Conservation (phyloP, 192 early-diverging fungal genomes). For the Backusella tuberculispora region DNA sequence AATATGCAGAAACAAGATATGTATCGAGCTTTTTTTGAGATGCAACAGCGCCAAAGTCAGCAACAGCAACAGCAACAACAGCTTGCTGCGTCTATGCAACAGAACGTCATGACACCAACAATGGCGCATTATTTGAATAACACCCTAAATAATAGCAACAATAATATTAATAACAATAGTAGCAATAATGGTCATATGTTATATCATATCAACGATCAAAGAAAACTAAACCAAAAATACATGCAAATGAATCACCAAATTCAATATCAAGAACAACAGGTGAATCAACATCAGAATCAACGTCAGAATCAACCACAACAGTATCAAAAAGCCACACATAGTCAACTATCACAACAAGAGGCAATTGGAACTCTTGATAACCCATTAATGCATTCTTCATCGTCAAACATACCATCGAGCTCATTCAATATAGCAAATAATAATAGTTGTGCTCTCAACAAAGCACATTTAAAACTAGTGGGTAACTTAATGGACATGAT, state of each 20-base stretch:
- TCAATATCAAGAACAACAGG: not conserved
- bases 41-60: not conserved
- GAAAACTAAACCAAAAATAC: not conserved
- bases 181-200: not conserved
- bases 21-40: not conserved
- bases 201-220: not conserved
- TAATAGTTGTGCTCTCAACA: constrained; percentile 55
- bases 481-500: constrained; percentile 70
- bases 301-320: not conserved
- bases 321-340: not conserved
- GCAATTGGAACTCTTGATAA: not conserved
- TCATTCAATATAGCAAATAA: constrained; percentile 11
- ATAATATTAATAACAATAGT: not conserved
- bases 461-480: constrained; percentile 70
- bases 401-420: not conserved
- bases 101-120: not conserved
- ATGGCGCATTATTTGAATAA: not conserved
- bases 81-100: not conserved
- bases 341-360: not conserved
- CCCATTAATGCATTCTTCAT: not conserved
- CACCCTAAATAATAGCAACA: not conserved
- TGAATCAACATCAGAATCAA: not conserved
- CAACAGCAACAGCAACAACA: not conserved
- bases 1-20: not conserved
- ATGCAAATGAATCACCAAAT: not conserved